Evolutionary conservation across 1,139 yeast genomes (phyloP).

Genomic region (Komagataea norvegica): DNA sequence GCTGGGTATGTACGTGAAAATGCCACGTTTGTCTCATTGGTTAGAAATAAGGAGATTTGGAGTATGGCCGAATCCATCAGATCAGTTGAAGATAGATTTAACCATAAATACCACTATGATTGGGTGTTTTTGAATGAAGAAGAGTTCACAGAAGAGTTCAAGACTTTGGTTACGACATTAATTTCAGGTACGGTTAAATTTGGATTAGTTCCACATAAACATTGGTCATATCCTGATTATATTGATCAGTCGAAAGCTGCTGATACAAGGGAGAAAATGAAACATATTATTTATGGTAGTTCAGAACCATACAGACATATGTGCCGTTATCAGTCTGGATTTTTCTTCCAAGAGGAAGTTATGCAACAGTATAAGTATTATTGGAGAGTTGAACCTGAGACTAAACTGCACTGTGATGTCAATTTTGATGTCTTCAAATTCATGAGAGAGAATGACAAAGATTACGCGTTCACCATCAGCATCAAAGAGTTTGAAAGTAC

Average conservation of each 20-base stretch:
- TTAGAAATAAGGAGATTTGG: conserved; percentile 63
- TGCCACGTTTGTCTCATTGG: conserved; percentile 72
- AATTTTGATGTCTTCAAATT: conserved; percentile 61
- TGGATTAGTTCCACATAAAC: conserved; percentile 43
- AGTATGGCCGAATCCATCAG: conserved; percentile 56
- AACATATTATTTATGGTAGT: conserved; percentile 54
- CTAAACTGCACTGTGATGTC: conserved; percentile 59
- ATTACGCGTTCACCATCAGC: conserved; percentile 61
- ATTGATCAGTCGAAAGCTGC: conserved; percentile 58
- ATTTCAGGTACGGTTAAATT: conserved; percentile 44
- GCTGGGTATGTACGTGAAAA: conserved; percentile 34
- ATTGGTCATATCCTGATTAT: conserved; percentile 53
- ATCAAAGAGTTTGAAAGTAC: conserved; percentile 56
- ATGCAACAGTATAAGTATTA: conserved; percentile 60
- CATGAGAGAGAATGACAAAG: conserved; percentile 57
- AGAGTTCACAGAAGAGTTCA: conserved; percentile 43
- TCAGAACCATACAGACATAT: conserved; percentile 62
- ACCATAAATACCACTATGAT: conserved; percentile 57
- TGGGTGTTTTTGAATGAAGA: conserved; percentile 76
- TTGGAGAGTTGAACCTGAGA: conserved; percentile 76
- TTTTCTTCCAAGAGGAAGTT: conserved; percentile 59
- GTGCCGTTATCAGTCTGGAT: conserved; percentile 74
- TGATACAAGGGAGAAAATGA: conserved; percentile 45
- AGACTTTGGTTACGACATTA: conserved; percentile 29
- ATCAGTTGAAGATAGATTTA: conserved; percentile 68